Conservation (phyloP, 2,329 filamentous ascomycete genomes). For the Phaeosphaeria sp. region DNA sequence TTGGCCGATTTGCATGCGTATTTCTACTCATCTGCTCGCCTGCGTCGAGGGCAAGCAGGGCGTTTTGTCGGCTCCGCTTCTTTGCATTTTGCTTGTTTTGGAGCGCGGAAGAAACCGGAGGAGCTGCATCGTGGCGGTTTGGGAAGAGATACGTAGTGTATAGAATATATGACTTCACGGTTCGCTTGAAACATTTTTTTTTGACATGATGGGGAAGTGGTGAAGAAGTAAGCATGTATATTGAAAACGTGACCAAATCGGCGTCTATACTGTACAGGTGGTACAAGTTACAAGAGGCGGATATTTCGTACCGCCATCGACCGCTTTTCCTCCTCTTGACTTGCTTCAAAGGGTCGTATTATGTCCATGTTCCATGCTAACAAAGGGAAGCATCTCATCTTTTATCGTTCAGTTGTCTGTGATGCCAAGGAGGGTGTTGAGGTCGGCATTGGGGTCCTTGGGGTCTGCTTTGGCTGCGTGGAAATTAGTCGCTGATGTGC, state of each 20-base stretch:
- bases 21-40: slow-evolving; percentile 34
- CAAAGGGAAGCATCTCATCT: slow-evolving; percentile 20
- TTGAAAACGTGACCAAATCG: slow-evolving; percentile 43
- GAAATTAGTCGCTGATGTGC: background rate
- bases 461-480: slow-evolving; percentile 67
- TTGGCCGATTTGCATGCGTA: slow-evolving; percentile 20
- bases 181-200: background rate
- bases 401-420: slow-evolving; percentile 41
- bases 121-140: slow-evolving; percentile 7
- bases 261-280: slow-evolving; percentile 52
- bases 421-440: slow-evolving; percentile 68
- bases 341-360: slow-evolving; percentile 22
- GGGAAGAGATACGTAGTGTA: slow-evolving; percentile 12
- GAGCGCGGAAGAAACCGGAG: slow-evolving; percentile 1
- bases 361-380: slow-evolving; percentile 18
- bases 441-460: slow-evolving; percentile 87
- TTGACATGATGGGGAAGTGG: background rate
- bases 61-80: slow-evolving; percentile 26
- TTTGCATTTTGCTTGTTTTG: slow-evolving; percentile 1
- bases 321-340: slow-evolving; percentile 20
- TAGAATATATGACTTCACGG: slow-evolving; percentile 19
- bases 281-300: slow-evolving; percentile 48
- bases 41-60: slow-evolving; percentile 18
- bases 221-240: slow-evolving; percentile 29
- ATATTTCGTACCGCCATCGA: slow-evolving; percentile 32